phyloP scores from a whole-genome alignment of 75 land plant species.

The Sequoiadendron giganteum region DNA sequence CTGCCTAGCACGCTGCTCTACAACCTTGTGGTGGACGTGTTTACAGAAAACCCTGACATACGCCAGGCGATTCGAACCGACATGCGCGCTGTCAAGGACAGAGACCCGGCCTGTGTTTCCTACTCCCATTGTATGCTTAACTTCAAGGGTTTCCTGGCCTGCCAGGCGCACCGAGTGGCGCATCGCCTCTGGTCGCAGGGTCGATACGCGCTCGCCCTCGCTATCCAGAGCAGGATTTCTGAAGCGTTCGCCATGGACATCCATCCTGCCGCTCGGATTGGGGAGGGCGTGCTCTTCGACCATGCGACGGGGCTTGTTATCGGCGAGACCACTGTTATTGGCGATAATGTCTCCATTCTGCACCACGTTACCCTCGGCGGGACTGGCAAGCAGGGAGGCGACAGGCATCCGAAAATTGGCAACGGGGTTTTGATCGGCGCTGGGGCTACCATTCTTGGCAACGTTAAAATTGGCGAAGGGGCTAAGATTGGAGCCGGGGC shows the following conservation, averaged over 20 bases:
- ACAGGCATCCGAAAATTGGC: slow-evolving; percentile 72
- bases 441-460: slow-evolving; percentile 68
- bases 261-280: slow-evolving; percentile 37
- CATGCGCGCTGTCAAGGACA: slow-evolving; percentile 36
- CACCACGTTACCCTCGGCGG: slow-evolving; percentile 74
- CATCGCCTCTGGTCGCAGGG: slow-evolving; percentile 18
- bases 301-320: slow-evolving; percentile 40
- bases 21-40: slow-evolving; percentile 26
- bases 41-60: slow-evolving; percentile 30
- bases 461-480: slow-evolving; percentile 61
- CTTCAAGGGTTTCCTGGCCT: slow-evolving; percentile 67
- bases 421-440: slow-evolving; percentile 76
- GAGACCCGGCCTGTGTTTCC: slow-evolving; percentile 71
- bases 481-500: slow-evolving; percentile 79
- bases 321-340: slow-evolving; percentile 46
- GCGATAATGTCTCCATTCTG: slow-evolving; percentile 71
- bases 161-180: slow-evolving; percentile 39
- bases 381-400: slow-evolving; percentile 49
- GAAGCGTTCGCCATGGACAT: slow-evolving; percentile 41
- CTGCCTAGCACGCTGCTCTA: slow-evolving; percentile 42
- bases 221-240: slow-evolving; percentile 19
- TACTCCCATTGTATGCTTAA: slow-evolving; percentile 62
- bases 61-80: slow-evolving; percentile 50
- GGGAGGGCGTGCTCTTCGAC: slow-evolving; percentile 27
- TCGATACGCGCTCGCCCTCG: slow-evolving; percentile 28